Percentiles rank a stretch among this genome's conserved stretches.
These are phyloP conservation scores for Tolypocladium tropicale DNA, from an alignment of 2,329 filamentous ascomycete genomes.

Conservation along the genomic window DNA sequence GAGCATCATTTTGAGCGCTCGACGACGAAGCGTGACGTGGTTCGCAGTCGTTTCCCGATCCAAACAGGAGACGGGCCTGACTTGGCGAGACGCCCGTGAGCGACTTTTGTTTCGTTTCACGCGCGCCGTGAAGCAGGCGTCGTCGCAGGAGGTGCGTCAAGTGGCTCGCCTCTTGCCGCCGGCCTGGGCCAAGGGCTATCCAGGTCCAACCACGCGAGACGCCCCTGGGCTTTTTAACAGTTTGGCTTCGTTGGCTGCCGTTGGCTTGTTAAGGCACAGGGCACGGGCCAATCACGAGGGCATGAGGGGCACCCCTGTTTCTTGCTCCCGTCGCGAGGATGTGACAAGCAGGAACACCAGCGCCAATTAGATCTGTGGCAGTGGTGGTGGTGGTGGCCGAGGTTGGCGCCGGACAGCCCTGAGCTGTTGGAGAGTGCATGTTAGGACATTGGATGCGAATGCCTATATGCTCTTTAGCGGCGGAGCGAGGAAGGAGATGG, in stretches of 20 bases:
- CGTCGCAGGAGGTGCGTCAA: conserved; percentile 2
- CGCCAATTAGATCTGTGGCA: not conserved
- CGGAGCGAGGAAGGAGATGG: not conserved
- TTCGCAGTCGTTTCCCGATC: not conserved
- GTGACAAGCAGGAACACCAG: not conserved
- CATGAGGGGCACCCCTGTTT: not conserved
- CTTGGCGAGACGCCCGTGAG: not conserved
- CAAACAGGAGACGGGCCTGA: not conserved
- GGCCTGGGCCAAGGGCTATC: not conserved
- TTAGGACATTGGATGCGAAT: not conserved
- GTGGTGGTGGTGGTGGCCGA: no score
- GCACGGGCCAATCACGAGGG: not conserved
- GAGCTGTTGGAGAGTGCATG: not conserved
- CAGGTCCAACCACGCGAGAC: not conserved
- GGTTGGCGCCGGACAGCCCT: not conserved
- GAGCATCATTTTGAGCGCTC: not conserved
- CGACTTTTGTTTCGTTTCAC: not conserved
- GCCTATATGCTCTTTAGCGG: not conserved
- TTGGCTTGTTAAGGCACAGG: not conserved
- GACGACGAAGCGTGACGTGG: not conserved
- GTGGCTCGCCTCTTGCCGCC: not conserved
- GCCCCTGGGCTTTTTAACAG: not conserved
- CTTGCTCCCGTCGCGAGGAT: not conserved
- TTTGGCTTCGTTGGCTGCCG: not conserved
- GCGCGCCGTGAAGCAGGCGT: not conserved